Evolutionary conservation across 345 rosid genomes (phyloP), one percentile per base, ranked within the genome.

Genomic region (Reutealis trisperma): DNA sequence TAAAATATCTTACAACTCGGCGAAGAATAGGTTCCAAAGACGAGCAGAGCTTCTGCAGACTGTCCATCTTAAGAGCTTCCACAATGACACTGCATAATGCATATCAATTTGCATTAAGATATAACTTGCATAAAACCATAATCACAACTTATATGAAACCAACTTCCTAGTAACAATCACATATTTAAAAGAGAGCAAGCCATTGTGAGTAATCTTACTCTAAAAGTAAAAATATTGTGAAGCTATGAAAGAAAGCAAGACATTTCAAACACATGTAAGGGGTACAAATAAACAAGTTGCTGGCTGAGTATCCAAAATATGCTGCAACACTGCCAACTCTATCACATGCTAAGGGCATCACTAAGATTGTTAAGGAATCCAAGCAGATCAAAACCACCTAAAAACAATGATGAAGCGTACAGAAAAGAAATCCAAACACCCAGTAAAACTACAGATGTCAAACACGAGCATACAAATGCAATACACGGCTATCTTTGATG

Each of bases 1-100:
- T 12, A 34, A 55, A 59, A 52, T 32, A 71, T 45, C 94, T 90
- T 96, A 96, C 99, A 78, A 96, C 99, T 87, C 97, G 87, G 64
- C 99, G 99, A 70, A 96, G 97, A 70, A 96, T 86, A 45, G 99
- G 99, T 80, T 96, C 99, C 87, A 96, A 77, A 71, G 99, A 96
- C 11, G 99, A 96, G 87, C 96, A 96, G 74, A 96, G 89, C 92
- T 89, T 96, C 88, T 96, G 99, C 78, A 96, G 82, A 84, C 97
- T 93, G 77, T 93, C 98, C 79, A 93, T 88, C 90, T 93, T 96
- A 72, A 96, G 87, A 85, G 99, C 99, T 85, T 96, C 99, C 7
- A 96, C 98, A 74, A 96, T 92, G 41, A 93, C 97, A 70, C 99
- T 96, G 84, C 89, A 82, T 72, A 19, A 74, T 24, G 69, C 68